phyloP scores from a whole-genome alignment of 2,329 filamentous ascomycete species.

The Stagonosporopsis cucurbitacearum region DNA sequence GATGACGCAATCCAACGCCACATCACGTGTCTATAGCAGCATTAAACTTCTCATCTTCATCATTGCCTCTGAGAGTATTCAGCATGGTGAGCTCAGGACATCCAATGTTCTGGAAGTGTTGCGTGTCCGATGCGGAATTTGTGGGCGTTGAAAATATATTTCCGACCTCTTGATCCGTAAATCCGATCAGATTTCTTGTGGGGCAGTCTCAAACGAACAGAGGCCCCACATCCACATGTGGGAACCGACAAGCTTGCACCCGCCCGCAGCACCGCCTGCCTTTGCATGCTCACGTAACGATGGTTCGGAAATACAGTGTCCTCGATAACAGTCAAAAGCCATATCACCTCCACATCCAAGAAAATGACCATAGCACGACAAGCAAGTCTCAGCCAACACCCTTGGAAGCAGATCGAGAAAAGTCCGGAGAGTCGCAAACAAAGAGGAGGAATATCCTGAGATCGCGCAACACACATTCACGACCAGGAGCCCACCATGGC shows the following conservation, averaged over 20 bases:
- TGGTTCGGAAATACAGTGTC: constrained; percentile 1
- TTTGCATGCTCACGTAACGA: constrained; percentile 6
- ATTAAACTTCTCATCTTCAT: no score
- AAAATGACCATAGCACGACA: constrained; percentile 7
- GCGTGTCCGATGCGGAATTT: background rate
- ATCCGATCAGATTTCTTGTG: constrained; percentile 6
- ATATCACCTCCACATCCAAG: constrained; percentile 13
- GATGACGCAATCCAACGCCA: background rate
- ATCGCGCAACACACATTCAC: background rate
- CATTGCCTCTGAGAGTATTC: no score
- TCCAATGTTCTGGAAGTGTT: background rate
- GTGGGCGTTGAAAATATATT: background rate
- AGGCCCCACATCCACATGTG: constrained; percentile 12
- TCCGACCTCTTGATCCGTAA: constrained; percentile 12
- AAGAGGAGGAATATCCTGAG: background rate
- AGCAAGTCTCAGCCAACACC: background rate
- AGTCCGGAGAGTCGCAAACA: background rate
- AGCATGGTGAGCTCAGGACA: no score
- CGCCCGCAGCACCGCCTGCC: background rate
- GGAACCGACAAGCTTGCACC: background rate
- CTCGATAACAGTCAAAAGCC: constrained; percentile 1
- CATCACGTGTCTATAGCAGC: constrained; percentile 4
- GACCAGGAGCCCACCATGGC: background rate
- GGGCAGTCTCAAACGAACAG: background rate
- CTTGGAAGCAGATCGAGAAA: background rate